Percentiles rank a stretch among this genome's conserved stretches.
phyloP scores from a whole-genome alignment of 768 basidiomycete species.

The Leccinum uliginosum region DNA sequence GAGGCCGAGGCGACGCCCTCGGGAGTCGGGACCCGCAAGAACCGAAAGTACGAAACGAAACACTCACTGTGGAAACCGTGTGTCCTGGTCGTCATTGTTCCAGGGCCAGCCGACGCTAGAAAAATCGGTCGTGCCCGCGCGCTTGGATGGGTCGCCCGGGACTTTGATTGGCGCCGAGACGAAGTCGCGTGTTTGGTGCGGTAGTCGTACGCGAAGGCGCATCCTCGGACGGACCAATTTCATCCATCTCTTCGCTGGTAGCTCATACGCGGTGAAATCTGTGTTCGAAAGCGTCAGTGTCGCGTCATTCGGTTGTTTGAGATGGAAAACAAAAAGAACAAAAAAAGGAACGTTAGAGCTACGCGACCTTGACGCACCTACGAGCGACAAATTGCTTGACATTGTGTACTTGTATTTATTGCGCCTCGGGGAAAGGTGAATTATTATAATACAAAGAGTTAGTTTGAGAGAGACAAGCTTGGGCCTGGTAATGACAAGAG shows the following conservation, averaged over 20 bases:
- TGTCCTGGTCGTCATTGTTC: slow-evolving; percentile 3
- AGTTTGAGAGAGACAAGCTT: background rate
- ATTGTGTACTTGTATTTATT: background rate
- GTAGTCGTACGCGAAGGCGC: slow-evolving; percentile 17
- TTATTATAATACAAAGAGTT: background rate
- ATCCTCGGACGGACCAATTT: slow-evolving; percentile 18
- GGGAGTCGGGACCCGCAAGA: background rate
- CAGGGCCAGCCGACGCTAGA: slow-evolving; percentile 13
- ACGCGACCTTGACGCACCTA: slow-evolving; percentile 9
- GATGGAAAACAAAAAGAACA: background rate
- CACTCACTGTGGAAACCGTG: slow-evolving; percentile 15
- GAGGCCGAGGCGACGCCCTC: background rate
- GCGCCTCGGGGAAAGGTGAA: background rate
- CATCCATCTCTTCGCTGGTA: slow-evolving; percentile 20
- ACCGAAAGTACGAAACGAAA: background rate
- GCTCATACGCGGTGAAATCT: slow-evolving; percentile 24
- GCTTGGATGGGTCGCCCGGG: background rate
- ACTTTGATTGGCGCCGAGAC: slow-evolving; percentile 16
- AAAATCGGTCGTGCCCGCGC: background rate
- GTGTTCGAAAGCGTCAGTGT: background rate
- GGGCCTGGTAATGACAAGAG: background rate
- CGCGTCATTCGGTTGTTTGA: background rate
- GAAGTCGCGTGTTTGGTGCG: slow-evolving; percentile 1
- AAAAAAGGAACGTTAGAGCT: background rate
- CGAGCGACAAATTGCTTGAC: slow-evolving; percentile 13